Conservation (phyloP, 2,329 filamentous ascomycete genomes). For the Escovopsis sp. region DNA sequence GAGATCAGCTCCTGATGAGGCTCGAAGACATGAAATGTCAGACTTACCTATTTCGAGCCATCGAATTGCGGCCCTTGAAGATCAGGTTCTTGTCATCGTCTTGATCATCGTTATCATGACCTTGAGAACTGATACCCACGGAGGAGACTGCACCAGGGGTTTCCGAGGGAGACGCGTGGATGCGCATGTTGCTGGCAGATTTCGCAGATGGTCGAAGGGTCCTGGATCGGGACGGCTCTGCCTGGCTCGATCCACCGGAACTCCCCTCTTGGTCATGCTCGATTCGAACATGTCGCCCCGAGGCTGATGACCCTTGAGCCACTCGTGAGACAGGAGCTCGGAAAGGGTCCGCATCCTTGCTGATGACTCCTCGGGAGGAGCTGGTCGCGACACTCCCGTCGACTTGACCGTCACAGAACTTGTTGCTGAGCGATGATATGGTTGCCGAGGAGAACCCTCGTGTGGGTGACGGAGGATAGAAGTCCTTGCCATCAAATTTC, state of each 20-base stretch:
- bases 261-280: neutral
- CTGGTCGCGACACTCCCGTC: neutral
- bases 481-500: slow-evolving; percentile 51
- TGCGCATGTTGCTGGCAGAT: neutral
- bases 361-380: neutral
- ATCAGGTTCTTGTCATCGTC: slow-evolving; percentile 22
- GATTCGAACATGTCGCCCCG: neutral
- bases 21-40: neutral
- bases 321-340: slow-evolving; percentile 6
- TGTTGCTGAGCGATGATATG: neutral
- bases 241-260: neutral
- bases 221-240: neutral
- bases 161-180: neutral
- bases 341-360: slow-evolving; percentile 8
- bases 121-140: neutral
- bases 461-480: slow-evolving; percentile 42
- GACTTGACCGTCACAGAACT: neutral
- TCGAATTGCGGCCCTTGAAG: slow-evolving; percentile 22
- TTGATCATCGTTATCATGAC: slow-evolving; percentile 11
- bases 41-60: slow-evolving; percentile 18
- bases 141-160: neutral
- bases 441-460: slow-evolving; percentile 18
- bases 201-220: neutral
- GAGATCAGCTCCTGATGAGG: slow-evolving; percentile 5
- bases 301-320: neutral